Percentiles rank a stretch among this genome's conserved stretches.
phyloP scores from a whole-genome alignment of 225 moss, liverwort and hornwort species.

The Rhytidiadelphus loreus region DNA sequence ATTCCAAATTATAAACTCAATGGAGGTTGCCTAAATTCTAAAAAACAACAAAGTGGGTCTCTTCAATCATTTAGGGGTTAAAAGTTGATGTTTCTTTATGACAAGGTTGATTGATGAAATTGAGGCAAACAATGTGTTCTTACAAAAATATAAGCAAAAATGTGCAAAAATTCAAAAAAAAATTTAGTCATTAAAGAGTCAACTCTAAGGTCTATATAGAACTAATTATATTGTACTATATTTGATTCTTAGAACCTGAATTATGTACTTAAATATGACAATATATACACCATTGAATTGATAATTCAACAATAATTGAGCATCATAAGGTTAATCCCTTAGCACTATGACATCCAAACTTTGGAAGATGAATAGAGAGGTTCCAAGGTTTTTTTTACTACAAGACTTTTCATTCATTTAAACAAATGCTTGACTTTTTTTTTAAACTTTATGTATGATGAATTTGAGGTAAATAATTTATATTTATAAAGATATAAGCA shows the following conservation, averaged over 20 bases:
- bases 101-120: background rate
- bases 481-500: background rate
- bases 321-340: background rate
- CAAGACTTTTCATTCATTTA: background rate
- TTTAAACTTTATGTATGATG: no score
- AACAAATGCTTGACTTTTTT: background rate
- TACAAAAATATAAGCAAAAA: background rate
- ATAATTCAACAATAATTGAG: background rate
- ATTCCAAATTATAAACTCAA: background rate
- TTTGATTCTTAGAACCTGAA: background rate
- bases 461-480: no score
- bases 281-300: background rate
- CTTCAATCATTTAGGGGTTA: background rate
- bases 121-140: background rate
- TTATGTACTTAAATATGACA: background rate
- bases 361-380: background rate
- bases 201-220: rapidly evolving
- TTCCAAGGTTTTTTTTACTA: background rate
- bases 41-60: background rate
- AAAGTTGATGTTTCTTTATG: rapidly evolving
- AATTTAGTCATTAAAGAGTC: background rate
- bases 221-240: background rate
- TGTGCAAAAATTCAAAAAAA: rapidly evolving
- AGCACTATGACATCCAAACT: rapidly evolving
- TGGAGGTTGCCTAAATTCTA: background rate